Evolutionary conservation across 148 eudicot species (phyloP).

Genomic region (Cornus controversa): DNA sequence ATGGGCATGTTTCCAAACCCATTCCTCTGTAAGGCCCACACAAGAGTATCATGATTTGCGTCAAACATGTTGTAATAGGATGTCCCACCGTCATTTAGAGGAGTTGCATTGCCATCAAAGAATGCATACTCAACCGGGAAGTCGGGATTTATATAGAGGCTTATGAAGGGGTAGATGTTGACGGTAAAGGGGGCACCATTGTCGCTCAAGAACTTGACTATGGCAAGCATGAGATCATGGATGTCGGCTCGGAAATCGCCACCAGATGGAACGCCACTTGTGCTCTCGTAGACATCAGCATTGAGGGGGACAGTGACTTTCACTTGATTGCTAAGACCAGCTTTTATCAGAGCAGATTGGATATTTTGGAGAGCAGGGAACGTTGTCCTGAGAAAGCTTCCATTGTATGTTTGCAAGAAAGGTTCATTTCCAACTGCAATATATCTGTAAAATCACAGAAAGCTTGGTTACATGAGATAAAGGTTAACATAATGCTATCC

Average conservation of each 20-base stretch:
- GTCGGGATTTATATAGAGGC: constrained; percentile 58
- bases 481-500: neutral
- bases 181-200: constrained; percentile 77
- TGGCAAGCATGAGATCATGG: constrained; percentile 54
- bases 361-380: constrained; percentile 82
- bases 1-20: constrained; percentile 78
- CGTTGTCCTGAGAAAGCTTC: constrained; percentile 69
- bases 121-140: constrained; percentile 88
- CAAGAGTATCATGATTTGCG: constrained; percentile 84
- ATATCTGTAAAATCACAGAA: constrained; percentile 45
- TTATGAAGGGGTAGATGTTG: constrained; percentile 90
- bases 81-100: constrained; percentile 61
- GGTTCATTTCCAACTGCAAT: constrained; percentile 98
- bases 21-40: constrained; percentile 76
- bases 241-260: constrained; percentile 82
- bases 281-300: constrained; percentile 67
- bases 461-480: neutral
- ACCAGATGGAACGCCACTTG: constrained; percentile 56
- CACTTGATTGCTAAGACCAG: constrained; percentile 53
- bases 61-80: constrained; percentile 86
- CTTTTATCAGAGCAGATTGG: constrained; percentile 75
- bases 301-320: constrained; percentile 76
- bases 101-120: constrained; percentile 69
- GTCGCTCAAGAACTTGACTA: constrained; percentile 59
- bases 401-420: constrained; percentile 74